phyloP scores from a whole-genome alignment of 345 rosid species.

The Eucalyptus coolabah region DNA sequence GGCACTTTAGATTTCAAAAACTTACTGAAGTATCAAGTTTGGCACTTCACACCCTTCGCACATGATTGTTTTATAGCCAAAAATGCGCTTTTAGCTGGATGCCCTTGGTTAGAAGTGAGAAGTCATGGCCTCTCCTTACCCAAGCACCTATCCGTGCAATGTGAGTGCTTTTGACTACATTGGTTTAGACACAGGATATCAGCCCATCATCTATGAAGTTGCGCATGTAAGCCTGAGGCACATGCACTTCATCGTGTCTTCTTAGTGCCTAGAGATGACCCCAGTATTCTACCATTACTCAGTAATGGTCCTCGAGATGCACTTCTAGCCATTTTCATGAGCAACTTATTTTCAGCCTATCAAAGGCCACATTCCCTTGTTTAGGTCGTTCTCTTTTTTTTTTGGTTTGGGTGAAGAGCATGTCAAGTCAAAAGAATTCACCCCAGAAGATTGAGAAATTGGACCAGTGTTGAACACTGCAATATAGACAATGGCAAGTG shows the following conservation, averaged over 20 bases:
- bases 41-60: background rate
- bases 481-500: background rate
- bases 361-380: background rate
- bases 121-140: background rate
- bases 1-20: background rate
- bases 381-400: background rate
- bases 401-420: background rate
- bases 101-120: background rate
- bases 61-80: background rate
- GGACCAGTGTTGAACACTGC: background rate
- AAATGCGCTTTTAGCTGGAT: background rate
- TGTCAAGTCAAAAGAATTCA: background rate
- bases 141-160: background rate
- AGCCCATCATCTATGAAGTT: background rate
- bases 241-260: background rate
- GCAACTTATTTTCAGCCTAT: background rate
- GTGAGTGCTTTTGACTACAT: background rate
- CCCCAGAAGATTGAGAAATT: background rate
- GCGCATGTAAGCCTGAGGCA: background rate
- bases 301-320: background rate
- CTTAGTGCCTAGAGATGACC: background rate
- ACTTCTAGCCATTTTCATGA: background rate
- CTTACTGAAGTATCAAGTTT: background rate
- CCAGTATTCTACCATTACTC: background rate
- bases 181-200: background rate